A percentile compares a stretch with the other conserved stretches of the same genome.
These are phyloP conservation scores for Mitragyna speciosa DNA, from an alignment of 257 asterid genomes.

Conservation along the genomic window DNA sequence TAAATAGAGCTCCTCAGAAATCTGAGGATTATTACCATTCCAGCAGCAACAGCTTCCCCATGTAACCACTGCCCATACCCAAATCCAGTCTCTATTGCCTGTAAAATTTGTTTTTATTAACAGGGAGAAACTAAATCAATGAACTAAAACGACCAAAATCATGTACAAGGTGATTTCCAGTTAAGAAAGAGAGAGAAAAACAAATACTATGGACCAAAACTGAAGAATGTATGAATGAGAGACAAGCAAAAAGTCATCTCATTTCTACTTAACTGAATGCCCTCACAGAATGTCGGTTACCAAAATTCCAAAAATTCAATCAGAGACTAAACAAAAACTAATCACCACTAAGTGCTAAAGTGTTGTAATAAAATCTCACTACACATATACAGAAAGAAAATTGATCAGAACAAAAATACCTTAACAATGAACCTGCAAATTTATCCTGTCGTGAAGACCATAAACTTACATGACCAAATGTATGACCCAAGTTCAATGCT, in stretches of 20 bases:
- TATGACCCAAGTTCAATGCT: slow-evolving; percentile 96
- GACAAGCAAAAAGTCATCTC: not conserved
- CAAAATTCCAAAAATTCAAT: not conserved
- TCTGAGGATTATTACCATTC: slow-evolving; percentile 48
- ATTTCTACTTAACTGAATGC: not conserved
- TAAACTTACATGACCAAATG: slow-evolving; percentile 87
- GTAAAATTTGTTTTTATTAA: slow-evolving; percentile 25
- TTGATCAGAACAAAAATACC: not conserved
- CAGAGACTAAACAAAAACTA: not conserved
- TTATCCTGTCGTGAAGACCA: not conserved
- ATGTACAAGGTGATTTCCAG: not conserved
- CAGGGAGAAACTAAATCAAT: not conserved
- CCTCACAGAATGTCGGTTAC: not conserved
- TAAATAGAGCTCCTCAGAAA: not conserved
- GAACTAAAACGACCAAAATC: not conserved
- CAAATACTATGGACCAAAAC: not conserved
- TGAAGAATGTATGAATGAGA: not conserved
- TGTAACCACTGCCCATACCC: slow-evolving; percentile 98
- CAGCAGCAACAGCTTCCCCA: slow-evolving; percentile 99
- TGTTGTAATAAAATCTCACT: not conserved
- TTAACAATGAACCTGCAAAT: not conserved
- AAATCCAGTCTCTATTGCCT: slow-evolving; percentile 92
- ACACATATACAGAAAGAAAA: not conserved
- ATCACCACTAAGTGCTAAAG: not conserved
- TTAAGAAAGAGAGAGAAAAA: not conserved